Percentiles rank a stretch among this genome's conserved stretches.
These are phyloP conservation scores for Biscutella laevigata DNA, from an alignment of 441 rosid genomes.

Conservation along the genomic window DNA sequence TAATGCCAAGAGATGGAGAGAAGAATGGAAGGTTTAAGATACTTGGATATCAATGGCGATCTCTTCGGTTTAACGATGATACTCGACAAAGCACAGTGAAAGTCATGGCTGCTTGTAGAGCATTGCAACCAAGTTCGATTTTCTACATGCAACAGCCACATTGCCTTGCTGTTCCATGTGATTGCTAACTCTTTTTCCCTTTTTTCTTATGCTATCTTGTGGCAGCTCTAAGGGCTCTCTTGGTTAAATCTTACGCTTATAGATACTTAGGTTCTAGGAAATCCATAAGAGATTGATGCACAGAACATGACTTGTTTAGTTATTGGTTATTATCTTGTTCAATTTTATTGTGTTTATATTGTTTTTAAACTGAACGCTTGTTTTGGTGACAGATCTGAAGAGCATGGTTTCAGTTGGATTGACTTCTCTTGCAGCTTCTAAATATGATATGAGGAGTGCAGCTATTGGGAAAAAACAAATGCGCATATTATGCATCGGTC, in stretches of 20 bases:
- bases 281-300: not conserved
- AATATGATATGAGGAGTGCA: slow-evolving; percentile 45
- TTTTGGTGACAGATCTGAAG: slow-evolving; percentile 38
- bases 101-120: slow-evolving; percentile 62
- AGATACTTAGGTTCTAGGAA: not conserved
- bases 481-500: slow-evolving; percentile 75
- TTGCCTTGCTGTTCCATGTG: slow-evolving; percentile 85
- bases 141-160: slow-evolving; percentile 69
- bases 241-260: not conserved
- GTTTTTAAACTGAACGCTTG: not conserved
- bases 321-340: not conserved
- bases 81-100: slow-evolving; percentile 81
- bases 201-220: not conserved
- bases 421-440: slow-evolving; percentile 49
- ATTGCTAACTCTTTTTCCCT: slow-evolving; percentile 4
- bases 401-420: slow-evolving; percentile 62
- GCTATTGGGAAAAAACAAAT: slow-evolving; percentile 45
- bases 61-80: slow-evolving; percentile 63
- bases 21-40: slow-evolving; percentile 36
- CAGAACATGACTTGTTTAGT: not conserved
- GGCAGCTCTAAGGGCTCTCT: not conserved
- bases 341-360: no score
- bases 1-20: slow-evolving; percentile 27
- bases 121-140: slow-evolving; percentile 39
- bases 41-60: slow-evolving; percentile 83